Percentiles rank a stretch among this genome's conserved stretches.
These are phyloP conservation scores for Fusarium sp. DNA, from an alignment of 2,329 filamentous ascomycete genomes.

Conservation along the genomic window DNA sequence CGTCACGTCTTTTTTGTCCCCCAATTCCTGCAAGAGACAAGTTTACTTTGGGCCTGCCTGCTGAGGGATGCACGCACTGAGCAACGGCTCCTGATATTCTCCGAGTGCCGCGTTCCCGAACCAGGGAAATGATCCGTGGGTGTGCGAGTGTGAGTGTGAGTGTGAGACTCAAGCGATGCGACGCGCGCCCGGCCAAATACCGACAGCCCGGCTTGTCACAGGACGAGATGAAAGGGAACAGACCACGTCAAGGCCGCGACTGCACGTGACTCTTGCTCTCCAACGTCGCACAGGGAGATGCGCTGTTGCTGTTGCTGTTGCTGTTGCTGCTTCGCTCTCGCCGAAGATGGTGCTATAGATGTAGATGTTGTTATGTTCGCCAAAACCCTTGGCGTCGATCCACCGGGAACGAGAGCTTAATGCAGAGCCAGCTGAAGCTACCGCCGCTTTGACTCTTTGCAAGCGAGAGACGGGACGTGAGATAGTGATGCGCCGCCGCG, in stretches of 20 bases:
- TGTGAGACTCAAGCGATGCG: slow-evolving; percentile 18
- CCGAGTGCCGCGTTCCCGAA: slow-evolving; percentile 15
- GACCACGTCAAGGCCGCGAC: neutral
- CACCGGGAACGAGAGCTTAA: slow-evolving; percentile 4
- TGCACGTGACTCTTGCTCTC: slow-evolving; percentile 22
- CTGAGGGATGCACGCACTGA: neutral
- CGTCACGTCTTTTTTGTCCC: neutral
- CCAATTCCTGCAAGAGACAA: neutral
- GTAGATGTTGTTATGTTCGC: no score
- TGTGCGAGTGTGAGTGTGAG: neutral
- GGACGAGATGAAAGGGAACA: neutral
- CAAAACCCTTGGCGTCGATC: slow-evolving; percentile 35
- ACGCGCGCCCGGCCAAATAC: slow-evolving; percentile 7
- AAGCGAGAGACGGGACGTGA: no score
- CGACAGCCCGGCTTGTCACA: slow-evolving; percentile 8
- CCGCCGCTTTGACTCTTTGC: no score
- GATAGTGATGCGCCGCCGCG: neutral
- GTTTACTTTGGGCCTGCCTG: no score
- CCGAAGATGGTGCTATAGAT: slow-evolving; percentile 23
- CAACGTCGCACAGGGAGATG: slow-evolving; percentile 4
- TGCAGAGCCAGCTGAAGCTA: slow-evolving; percentile 3
- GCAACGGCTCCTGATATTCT: slow-evolving; percentile 26
- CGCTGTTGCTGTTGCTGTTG: slow-evolving; percentile 11
- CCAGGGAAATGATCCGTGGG: neutral
- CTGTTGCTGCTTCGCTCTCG: slow-evolving; percentile 41